These are phyloP conservation scores for Alternaria gansuensis DNA, from an alignment of 2,329 filamentous ascomycete species.

Conservation along the genomic window DNA sequence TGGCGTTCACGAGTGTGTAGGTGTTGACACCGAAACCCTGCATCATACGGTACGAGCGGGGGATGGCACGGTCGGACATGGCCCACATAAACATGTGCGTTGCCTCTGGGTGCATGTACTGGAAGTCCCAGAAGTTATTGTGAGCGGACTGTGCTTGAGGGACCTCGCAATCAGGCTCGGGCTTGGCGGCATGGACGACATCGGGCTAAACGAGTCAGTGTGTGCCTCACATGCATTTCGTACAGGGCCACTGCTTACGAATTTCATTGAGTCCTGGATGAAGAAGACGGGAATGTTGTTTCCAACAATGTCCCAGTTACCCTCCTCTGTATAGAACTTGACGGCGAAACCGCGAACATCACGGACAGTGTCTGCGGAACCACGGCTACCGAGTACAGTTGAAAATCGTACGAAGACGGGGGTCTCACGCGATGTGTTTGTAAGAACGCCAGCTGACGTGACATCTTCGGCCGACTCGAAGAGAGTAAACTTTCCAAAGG, in stretches of 20 bases:
- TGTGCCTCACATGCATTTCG: neutral
- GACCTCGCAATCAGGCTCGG: constrained; percentile 74
- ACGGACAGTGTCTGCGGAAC: constrained; percentile 82
- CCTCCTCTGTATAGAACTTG: constrained; percentile 80
- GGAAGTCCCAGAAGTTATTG: constrained; percentile 82
- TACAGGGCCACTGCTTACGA: neutral
- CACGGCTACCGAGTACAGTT: constrained; percentile 77
- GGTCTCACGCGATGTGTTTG: constrained; percentile 72
- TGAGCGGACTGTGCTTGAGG: constrained; percentile 76
- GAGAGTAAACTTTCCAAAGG: constrained; percentile 73
- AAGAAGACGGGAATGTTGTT: constrained; percentile 82
- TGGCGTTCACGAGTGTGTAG: constrained; percentile 71
- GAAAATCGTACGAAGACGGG: constrained; percentile 78
- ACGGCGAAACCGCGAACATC: constrained; percentile 83
- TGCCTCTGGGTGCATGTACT: constrained; percentile 70
- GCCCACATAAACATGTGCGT: constrained; percentile 84
- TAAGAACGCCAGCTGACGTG: constrained; percentile 70
- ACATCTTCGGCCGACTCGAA: constrained; percentile 70
- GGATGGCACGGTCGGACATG: constrained; percentile 78
- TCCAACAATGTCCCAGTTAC: constrained; percentile 78
- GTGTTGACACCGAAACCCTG: constrained; percentile 87
- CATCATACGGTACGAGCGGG: constrained; percentile 83
- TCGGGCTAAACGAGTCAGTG: constrained; percentile 58
- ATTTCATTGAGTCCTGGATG: constrained; percentile 61
- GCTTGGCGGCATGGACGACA: constrained; percentile 70